Base-by-base conservation (phyloP, 371 early-diverging fungal species). In the Circinella minor region DNA sequence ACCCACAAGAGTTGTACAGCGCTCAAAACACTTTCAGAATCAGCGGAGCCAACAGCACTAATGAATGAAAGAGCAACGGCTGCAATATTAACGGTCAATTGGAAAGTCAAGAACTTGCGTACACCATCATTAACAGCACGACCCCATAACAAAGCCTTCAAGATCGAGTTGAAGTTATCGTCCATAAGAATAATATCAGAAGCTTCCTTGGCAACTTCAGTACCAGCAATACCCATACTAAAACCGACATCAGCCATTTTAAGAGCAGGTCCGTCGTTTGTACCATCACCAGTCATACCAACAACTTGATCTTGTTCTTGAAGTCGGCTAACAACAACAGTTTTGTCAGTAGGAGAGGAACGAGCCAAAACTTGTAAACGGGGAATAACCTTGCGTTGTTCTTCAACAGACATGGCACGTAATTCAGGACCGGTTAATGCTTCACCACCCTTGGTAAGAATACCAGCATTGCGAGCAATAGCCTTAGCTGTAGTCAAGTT, bases 1-100 rank as follows among this genome's bases (percentile, higher is more conserved):
- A 98, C 98, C 98, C 98, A 98, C 55, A 99, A 86, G 34, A 99
- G 86, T 81, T 99, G 99, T 46, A 98, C 98, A 55, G 99, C 98
- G 67, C 95, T 96, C 71, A 99, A 81, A 4, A 92, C 91, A 59
- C 97, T 96, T 81, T 97, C 97, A n/a, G 98, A 96, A 89, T 96
- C 92, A 14, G 95, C 95, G 18, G 98, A 88, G 4, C 93, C 77
- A 46, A 96, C 92, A 10, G 98, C 86, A 60, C 90, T 96, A 72
- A 98, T 84, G 72, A 98, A 97, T 66, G 98, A 96, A 27, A 90
- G 73, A 3, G 89, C 79, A 20, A 96, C 95, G 47, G 94, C 97
- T 10, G 94, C 90, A 72, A 97, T 89, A 82, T 98, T 98, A 72
- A 97, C 96, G 4, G 97, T 94, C 47, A 98, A 86, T 83, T 98